Evolutionary conservation across 2,329 filamentous ascomycete species (phyloP), one percentile per base, ranked within the genome.

Genomic region (Ploettnerulaceae sp.): DNA sequence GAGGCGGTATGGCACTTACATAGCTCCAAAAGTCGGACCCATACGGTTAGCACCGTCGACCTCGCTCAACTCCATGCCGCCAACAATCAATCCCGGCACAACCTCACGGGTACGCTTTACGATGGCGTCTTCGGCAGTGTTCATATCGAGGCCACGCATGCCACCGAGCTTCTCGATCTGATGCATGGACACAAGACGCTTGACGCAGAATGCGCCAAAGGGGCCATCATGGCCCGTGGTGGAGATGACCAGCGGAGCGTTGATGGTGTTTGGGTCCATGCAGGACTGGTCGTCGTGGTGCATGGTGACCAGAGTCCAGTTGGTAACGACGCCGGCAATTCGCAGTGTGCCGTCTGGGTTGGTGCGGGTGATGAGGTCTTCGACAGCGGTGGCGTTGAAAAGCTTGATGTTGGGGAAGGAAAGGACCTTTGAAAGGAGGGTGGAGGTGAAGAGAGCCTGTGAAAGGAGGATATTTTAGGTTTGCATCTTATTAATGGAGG

Each of bases 201-300:
- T 95, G 66, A 88, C 89, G 56, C 72, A 86, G 73, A 96, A 96
- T 39, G 89, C 89, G 36, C 89, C 90, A 65, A 95, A 94, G 12
- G 89, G 89, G 0, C 79, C 90, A 57, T 96, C 89, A 61, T 96
- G 89, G 40, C 89, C 90, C 0, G 89, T 95, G 18, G 89, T 95
- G 48, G 83, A 89, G 71, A 96, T 86, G 63, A 95, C 74, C 49
- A 95, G 68, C 1, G 89, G 89, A 0, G 89, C 88, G 64, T 95
- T 95, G 77, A 95, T 95, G 61, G 89, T 95, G 79, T 93, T 95
- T 57, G 89, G 89, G 67, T 95, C 90, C 89, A 95, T 95, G 83
- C 89, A 95, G 52, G 81, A 86, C 72, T 95, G 89, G 66, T 91
- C 86, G 64, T 89, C 85, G 67, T 90, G 86, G 67, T 90, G 84